Conservation (phyloP, 2,329 filamentous ascomycete genomes). For the Pestalotiopsis sp. region DNA sequence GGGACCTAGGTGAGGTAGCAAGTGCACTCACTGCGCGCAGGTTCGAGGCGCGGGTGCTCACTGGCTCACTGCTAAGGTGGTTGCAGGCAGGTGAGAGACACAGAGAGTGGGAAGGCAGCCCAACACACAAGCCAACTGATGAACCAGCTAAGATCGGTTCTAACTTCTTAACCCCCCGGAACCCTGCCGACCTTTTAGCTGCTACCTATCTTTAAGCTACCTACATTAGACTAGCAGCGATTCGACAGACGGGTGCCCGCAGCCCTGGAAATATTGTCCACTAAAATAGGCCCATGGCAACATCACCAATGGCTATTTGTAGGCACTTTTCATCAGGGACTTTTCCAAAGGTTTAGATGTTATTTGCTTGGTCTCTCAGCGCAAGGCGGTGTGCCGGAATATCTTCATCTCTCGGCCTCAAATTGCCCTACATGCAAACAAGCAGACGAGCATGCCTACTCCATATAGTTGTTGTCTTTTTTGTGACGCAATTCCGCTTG, state of each 20-base stretch:
- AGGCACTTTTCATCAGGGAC: neutral
- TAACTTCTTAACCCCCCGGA: neutral
- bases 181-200: neutral
- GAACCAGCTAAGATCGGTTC: neutral
- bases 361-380: neutral
- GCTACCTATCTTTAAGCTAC: neutral
- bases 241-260: neutral
- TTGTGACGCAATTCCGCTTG: neutral
- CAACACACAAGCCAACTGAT: neutral
- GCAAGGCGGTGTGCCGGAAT: neutral
- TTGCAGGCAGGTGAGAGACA: neutral
- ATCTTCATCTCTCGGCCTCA: neutral
- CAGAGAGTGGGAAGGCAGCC: neutral
- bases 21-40: too few species aligned
- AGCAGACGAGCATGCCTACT: conserved; percentile 9
- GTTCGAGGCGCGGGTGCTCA: too few species aligned
- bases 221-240: neutral
- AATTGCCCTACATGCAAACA: neutral
- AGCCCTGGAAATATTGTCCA: neutral
- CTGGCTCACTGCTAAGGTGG: neutral
- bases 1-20: too few species aligned
- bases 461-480: neutral
- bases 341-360: neutral
- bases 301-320: neutral
- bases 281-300: neutral